Conservation (phyloP, 148 eudicot genomes). For the Diospyros kaki region DNA sequence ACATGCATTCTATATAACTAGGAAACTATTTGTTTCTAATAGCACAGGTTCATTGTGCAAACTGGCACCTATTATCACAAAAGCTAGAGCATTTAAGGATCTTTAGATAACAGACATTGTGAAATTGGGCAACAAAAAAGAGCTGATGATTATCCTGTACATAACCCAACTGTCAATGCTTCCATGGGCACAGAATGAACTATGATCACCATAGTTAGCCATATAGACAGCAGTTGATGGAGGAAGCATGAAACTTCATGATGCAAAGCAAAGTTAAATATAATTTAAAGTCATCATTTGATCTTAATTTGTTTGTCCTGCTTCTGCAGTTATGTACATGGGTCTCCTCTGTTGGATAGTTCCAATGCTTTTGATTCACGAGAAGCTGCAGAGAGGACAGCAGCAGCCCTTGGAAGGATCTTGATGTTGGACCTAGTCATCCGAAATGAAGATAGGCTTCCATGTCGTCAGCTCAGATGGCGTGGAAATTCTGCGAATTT, state of each 20-base stretch:
- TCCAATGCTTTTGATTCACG: conserved; percentile 60
- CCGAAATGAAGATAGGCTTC: conserved; percentile 97
- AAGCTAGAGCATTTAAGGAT: background rate
- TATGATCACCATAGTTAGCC: background rate
- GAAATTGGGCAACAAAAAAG: background rate
- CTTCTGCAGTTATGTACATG: conserved; percentile 84
- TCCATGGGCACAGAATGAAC: background rate
- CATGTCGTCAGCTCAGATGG: conserved; percentile 90
- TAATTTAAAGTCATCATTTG: background rate
- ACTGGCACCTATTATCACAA: background rate
- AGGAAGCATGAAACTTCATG: conserved; percentile 12
- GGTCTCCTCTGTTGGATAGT: conserved; percentile 87
- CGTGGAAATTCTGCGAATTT: conserved; percentile 94
- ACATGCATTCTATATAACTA: too few species aligned
- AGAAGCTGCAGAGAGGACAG: conserved; percentile 71
- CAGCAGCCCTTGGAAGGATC: conserved; percentile 86
- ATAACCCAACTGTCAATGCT: background rate
- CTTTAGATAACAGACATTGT: background rate
- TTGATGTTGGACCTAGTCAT: conserved; percentile 90
- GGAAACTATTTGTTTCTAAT: too few species aligned
- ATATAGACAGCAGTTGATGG: conserved; percentile 1
- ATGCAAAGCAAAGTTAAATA: background rate
- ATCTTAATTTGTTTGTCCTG: conserved; percentile 7
- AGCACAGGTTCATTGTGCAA: background rate
- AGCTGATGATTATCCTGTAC: background rate